phyloP scores from a whole-genome alignment of 1,284 basidiomycete genomes.

The Microbotryum scabiosae region DNA sequence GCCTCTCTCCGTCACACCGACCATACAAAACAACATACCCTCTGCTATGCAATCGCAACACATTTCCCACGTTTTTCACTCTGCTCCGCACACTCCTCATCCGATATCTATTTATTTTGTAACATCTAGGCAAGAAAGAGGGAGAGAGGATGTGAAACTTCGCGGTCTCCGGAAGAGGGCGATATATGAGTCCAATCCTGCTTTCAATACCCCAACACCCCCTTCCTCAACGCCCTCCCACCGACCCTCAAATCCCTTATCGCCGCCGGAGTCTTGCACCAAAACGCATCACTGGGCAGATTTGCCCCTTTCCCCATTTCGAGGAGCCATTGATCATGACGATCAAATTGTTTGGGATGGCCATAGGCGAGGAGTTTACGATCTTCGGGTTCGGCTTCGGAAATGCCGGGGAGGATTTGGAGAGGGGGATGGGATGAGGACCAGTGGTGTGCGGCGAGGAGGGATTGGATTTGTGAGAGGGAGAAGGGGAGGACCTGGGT shows the following conservation, averaged over 20 bases:
- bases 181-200: too few relatives aligned
- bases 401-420: slow-evolving; percentile 1
- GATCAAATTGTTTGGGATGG: slow-evolving; percentile 16
- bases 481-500: slow-evolving; percentile 43
- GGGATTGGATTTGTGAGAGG: slow-evolving; percentile 42
- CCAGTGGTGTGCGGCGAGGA: slow-evolving; percentile 38
- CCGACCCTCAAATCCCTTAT: slow-evolving; percentile 22
- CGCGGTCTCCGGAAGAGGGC: too few relatives aligned
- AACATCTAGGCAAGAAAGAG: too few relatives aligned
- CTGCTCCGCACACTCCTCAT: too few relatives aligned
- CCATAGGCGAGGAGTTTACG: slow-evolving; percentile 2
- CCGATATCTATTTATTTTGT: too few relatives aligned
- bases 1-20: too few relatives aligned
- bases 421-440: slow-evolving; percentile 32
- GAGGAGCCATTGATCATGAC: slow-evolving; percentile 14
- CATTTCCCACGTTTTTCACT: too few relatives aligned
- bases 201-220: slow-evolving; percentile 20
- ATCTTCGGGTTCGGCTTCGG: slow-evolving; percentile 14
- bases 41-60: too few relatives aligned
- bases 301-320: slow-evolving; percentile 17
- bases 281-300: neutral
- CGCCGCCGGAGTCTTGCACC: slow-evolving; percentile 11
- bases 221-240: slow-evolving; percentile 19
- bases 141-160: too few relatives aligned
- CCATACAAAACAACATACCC: too few relatives aligned